Conservation (phyloP, 2,329 filamentous ascomycete species). For the Verticillium tricorpus region DNA sequence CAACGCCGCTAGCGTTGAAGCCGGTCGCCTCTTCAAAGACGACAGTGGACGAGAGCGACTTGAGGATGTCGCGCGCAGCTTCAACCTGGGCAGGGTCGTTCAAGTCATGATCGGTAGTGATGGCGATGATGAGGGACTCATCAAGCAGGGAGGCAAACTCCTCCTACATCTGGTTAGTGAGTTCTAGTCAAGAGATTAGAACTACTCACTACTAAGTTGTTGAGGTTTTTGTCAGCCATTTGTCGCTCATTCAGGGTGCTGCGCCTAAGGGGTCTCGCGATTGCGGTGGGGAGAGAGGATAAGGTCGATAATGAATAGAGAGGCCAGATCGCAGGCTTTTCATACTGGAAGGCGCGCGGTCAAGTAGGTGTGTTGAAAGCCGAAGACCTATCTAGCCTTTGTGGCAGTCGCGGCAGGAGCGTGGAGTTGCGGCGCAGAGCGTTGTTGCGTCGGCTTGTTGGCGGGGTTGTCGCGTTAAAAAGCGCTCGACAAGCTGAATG, state of each 20-base stretch:
- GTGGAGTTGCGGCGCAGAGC: background rate
- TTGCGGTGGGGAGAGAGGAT: background rate
- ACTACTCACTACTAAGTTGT: background rate
- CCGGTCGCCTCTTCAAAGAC: conserved; percentile 64
- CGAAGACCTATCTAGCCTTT: background rate
- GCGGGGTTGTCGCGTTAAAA: background rate
- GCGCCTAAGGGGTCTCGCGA: background rate
- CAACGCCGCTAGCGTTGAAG: conserved; percentile 74
- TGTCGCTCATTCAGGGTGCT: background rate
- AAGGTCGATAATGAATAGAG: background rate
- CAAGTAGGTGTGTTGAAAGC: background rate
- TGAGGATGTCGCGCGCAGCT: conserved; percentile 54
- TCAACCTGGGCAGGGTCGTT: conserved; percentile 43
- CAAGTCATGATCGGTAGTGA: conserved; percentile 70
- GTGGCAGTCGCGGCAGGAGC: background rate
- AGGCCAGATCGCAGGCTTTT: background rate
- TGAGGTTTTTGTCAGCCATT: background rate
- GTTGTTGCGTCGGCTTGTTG: background rate
- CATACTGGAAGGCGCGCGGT: background rate
- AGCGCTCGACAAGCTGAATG: background rate
- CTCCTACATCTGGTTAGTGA: conserved; percentile 38
- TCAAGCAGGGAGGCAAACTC: conserved; percentile 74
- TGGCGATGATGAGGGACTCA: conserved; percentile 69
- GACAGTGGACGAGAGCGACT: conserved; percentile 62
- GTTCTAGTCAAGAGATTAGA: background rate